Evolutionary conservation across 2,329 filamentous ascomycete genomes (phyloP).

Genomic region (Chrysosporium queenslandicum): DNA sequence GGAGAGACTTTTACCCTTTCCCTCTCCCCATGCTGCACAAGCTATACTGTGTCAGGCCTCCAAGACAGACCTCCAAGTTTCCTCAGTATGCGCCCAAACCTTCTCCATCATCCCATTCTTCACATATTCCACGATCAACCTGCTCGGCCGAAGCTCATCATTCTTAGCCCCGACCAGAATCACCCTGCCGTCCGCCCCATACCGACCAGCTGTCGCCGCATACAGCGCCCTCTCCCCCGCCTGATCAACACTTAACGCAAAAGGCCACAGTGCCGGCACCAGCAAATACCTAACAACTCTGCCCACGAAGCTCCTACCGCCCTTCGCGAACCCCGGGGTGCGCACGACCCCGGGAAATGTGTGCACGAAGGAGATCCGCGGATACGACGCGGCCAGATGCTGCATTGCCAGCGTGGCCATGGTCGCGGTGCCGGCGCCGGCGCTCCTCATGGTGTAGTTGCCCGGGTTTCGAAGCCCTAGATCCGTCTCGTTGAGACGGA

Average conservation of each 20-base stretch:
- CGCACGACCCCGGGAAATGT: no score
- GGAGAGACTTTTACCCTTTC: no score
- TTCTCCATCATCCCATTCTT: background rate
- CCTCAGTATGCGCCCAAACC: background rate
- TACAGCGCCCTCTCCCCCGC: background rate
- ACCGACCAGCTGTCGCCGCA: background rate
- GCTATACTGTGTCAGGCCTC: background rate
- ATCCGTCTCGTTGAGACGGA: no score
- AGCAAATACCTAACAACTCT: background rate
- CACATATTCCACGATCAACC: background rate
- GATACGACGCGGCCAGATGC: no score
- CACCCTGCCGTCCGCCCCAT: background rate
- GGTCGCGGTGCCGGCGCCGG: no score
- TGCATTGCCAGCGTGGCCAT: no score
- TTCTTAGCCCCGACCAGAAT: background rate
- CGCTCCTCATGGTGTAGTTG: no score
- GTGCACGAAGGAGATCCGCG: no score
- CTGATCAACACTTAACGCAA: background rate
- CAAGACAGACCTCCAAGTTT: background rate
- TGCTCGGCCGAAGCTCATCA: background rate
- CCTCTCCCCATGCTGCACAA: no score
- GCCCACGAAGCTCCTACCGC: background rate
- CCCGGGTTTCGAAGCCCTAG: no score
- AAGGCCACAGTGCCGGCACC: background rate
- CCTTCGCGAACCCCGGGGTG: background rate